Evolutionary conservation across 2,329 filamentous ascomycete species (phyloP), one percentile per base, ranked within the genome.

Genomic region (Phialophora expanda): DNA sequence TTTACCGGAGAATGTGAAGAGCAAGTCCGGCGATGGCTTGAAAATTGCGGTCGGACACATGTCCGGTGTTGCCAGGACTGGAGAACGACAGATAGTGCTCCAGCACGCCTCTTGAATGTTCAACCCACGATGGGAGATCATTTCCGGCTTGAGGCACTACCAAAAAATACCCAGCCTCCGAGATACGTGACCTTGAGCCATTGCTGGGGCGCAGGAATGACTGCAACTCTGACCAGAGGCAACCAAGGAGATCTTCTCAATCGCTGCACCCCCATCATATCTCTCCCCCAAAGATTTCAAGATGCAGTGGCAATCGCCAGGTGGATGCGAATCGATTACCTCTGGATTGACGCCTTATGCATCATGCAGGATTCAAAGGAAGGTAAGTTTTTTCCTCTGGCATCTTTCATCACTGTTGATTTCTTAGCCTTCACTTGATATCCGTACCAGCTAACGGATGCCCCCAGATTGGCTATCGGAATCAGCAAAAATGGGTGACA

Each of bases 401-500:
- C 2, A n/a, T 48, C 7, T n/a, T 6, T 5, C 14, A 4, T 3
- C 6, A 8, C 17, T 48, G 1, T 48, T 7, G 20, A 48, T n/a
- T 48, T 48, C 44, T n/a, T 46, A 2, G 17, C 6, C 17, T 11
- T 3, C 17, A 20, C 32, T 34, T 34, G 32, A 48, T 48, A 48
- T 48, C 44, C 44, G 17, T 48, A 22, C 9, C 17, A 48, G 44
- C 44, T 48, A 9, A 48, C 17, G 20, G 17, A 20, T 48, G 11
- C 44, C 20, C 17, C 17, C 20, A 48, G 66, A 67, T 24, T 67
- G 68, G 62, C 56, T 44, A 26, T 32, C 20, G 1, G 56, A 70
- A 55, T 32, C 61, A 14, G 55, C 48, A 1, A 55, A 38, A n/a
- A 67, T 70, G 67, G 55, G 65, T 30, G 64, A 70, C 20, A 69